Evolutionary conservation across 805 yeast species (phyloP), one percentile per base, ranked within the genome.

Genomic region (Schwanniomyces polymorphus): DNA sequence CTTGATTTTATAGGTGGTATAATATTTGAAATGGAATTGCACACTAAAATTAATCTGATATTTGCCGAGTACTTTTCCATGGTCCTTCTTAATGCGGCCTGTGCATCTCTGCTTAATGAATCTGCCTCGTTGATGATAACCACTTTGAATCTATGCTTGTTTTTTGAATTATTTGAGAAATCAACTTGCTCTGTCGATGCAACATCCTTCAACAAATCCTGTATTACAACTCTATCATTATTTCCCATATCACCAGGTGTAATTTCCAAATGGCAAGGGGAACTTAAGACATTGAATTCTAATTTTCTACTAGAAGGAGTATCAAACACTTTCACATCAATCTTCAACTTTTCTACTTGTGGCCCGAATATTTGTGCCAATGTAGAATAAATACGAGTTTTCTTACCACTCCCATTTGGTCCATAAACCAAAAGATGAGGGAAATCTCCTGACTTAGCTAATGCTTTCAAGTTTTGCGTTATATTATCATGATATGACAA

Each of bases 161-260:
- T 50, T 50, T 66, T 50, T 70, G 70, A 72, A 52, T 70, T 72
- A 65, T 68, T 72, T 43, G 78, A 60, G 58, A 88, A 84, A 63
- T 91, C 97, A n/a, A 94, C 91, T 60, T 91, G 97, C 60, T 91
- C 97, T 10, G 94, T 88, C 58, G 91, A 96, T 2, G 97, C 99
- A 40, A 94, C 84, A 54, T 94, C 98, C 59, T 94, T 94, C 56
- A 94, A 76, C 50, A 94, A 70, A 59, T 94, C 97, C 63, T 94
- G 98, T 55, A 94, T 91, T 27, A 94, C 97, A 43, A 94, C 85
- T 52, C 98, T 78, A 68, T 94, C 99, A 61, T 91, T 90, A 65
- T 86, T 90, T 6, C 98, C 98, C 85, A 94, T 86, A 67, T 94
- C 99, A 50, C 94, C 81, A 7, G 99, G 99, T 2, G 98, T 94